Evolutionary conservation across 2,329 filamentous ascomycete genomes (phyloP).

Genomic region (Colletotrichum endophyticum): DNA sequence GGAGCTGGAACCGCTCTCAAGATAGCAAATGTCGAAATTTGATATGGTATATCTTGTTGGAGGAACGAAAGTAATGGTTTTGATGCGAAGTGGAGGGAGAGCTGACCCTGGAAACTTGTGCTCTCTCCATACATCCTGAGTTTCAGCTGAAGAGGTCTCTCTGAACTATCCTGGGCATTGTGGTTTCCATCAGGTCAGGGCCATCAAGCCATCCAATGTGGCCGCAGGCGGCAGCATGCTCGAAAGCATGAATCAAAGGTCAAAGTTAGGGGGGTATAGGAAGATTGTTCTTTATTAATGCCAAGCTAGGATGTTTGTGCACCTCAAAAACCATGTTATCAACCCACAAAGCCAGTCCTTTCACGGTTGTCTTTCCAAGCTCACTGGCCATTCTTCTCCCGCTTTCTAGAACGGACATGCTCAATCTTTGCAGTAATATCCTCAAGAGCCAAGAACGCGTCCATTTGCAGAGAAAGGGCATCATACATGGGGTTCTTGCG

Average conservation of each 20-base stretch:
- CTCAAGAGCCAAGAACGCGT: neutral
- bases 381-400: neutral
- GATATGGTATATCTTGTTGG: neutral
- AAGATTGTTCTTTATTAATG: neutral
- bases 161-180: neutral
- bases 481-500: neutral
- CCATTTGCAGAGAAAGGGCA: neutral
- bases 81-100: neutral
- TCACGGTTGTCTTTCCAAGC: neutral
- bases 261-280: neutral
- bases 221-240: neutral
- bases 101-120: fast-evolving
- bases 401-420: neutral
- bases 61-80: neutral
- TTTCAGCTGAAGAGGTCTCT: neutral
- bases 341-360: neutral
- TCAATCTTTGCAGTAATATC: neutral
- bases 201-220: neutral
- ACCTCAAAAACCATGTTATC: neutral
- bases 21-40: neutral
- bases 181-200: neutral
- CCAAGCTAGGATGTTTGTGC: neutral
- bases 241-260: neutral
- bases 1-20: neutral
- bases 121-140: neutral